phyloP scores from a whole-genome alignment of 768 basidiomycete species.

The Boletus rubropictus region DNA sequence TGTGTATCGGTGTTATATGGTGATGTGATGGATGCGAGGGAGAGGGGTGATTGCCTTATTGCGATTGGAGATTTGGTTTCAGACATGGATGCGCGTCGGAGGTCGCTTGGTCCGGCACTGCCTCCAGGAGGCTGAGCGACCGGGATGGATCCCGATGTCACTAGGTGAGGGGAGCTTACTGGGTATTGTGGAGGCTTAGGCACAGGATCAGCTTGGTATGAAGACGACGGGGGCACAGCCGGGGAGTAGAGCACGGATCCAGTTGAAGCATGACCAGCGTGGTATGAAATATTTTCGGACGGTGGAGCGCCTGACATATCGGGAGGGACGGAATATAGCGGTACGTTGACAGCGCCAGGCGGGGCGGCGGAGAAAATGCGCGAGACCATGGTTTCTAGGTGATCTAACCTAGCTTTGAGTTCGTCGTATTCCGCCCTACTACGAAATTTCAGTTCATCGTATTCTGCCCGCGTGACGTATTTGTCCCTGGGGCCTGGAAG shows the following conservation, averaged over 20 bases:
- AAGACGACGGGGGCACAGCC: slow-evolving; percentile 15
- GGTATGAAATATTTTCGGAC: slow-evolving; percentile 26
- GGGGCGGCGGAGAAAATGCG: slow-evolving; percentile 31
- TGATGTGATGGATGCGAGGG: slow-evolving; percentile 38
- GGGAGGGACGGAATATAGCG: slow-evolving; percentile 27
- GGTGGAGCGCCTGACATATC: slow-evolving; percentile 27
- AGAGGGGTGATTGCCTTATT: slow-evolving; percentile 35
- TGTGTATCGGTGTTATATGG: slow-evolving; percentile 36
- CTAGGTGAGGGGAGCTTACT: slow-evolving; percentile 25
- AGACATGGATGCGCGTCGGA: slow-evolving; percentile 26
- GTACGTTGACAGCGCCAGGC: slow-evolving; percentile 25
- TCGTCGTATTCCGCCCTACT: slow-evolving; percentile 38
- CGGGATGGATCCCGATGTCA: slow-evolving; percentile 19
- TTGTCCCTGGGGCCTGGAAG: slow-evolving; percentile 50
- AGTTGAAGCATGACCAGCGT: slow-evolving; percentile 23
- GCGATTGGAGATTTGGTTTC: slow-evolving; percentile 30
- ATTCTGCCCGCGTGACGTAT: slow-evolving; percentile 72
- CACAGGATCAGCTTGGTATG: slow-evolving; percentile 24
- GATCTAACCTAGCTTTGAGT: slow-evolving; percentile 58
- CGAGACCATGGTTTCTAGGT: slow-evolving; percentile 52
- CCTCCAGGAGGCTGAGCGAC: slow-evolving; percentile 15
- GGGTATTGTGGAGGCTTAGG: slow-evolving; percentile 26
- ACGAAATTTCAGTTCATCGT: slow-evolving; percentile 66
- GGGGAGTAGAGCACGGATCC: slow-evolving; percentile 25
- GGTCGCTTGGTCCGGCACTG: slow-evolving; percentile 18